Evolutionary conservation across 805 yeast species (phyloP).

Genomic region (Metschnikowia lochheadii): DNA sequence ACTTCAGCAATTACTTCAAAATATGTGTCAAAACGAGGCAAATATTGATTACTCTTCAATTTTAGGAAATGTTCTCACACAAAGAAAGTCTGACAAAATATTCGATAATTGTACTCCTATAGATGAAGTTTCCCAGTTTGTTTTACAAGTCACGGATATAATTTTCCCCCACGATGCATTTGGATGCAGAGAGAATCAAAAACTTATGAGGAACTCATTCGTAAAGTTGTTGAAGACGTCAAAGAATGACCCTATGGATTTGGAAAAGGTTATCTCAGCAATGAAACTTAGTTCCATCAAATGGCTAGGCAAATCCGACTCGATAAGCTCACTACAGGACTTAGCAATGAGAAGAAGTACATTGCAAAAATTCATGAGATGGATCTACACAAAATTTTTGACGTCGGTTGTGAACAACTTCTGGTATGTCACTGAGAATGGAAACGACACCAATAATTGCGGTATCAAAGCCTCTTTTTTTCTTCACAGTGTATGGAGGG

Average conservation of each 20-base stretch:
- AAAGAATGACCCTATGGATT: constrained; percentile 31
- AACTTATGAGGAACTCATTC: constrained; percentile 3
- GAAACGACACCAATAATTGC: neutral
- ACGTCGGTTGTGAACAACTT: constrained; percentile 45
- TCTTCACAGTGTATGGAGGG: constrained; percentile 56
- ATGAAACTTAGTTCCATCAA: constrained; percentile 42
- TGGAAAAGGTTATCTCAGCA: constrained; percentile 28
- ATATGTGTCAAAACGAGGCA: constrained; percentile 27
- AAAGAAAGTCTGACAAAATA: constrained; percentile 20
- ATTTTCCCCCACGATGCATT: constrained; percentile 49
- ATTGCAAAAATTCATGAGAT: constrained; percentile 43
- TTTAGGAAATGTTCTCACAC: constrained; percentile 25
- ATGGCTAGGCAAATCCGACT: constrained; percentile 49
- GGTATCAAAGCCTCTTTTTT: constrained; percentile 43
- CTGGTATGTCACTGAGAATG: constrained; percentile 63
- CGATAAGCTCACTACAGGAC: constrained; percentile 39
- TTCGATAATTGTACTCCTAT: constrained; percentile 29
- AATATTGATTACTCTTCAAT: constrained; percentile 2
- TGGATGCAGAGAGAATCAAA: constrained; percentile 47
- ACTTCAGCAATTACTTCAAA: constrained; percentile 16
- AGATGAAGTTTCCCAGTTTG: constrained; percentile 38
- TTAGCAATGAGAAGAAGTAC: constrained; percentile 31
- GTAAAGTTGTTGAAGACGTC: constrained; percentile 4
- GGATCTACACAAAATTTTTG: constrained; percentile 54
- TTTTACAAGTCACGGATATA: constrained; percentile 40